Evolutionary conservation across 2,329 filamentous ascomycete genomes (phyloP).

Genomic region (Ophiostoma ips): DNA sequence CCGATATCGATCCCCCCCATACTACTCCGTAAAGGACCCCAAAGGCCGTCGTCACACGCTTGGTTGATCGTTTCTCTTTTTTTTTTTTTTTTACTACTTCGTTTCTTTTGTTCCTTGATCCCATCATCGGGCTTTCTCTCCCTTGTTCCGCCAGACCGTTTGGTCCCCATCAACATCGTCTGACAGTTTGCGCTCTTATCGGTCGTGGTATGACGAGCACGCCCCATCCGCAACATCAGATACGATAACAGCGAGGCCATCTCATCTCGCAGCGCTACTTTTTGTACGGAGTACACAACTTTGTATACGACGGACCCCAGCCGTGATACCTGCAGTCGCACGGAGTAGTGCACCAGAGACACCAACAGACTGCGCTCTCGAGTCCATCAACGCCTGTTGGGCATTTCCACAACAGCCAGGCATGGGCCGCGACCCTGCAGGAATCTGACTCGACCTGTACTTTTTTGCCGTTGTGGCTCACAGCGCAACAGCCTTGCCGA

Average conservation of each 20-base stretch:
- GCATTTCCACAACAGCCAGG: neutral
- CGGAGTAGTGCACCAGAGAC: neutral
- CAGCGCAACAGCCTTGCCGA: too few relatives aligned
- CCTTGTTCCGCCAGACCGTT: too few relatives aligned
- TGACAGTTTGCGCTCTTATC: too few relatives aligned
- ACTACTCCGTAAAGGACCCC: constrained; percentile 1
- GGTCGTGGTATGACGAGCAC: too few relatives aligned
- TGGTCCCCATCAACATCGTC: too few relatives aligned
- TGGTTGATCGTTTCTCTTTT: neutral
- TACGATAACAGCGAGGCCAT: neutral
- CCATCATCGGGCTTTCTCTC: neutral
- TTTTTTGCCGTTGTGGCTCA: too few relatives aligned
- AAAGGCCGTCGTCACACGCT: neutral
- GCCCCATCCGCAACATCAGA: neutral
- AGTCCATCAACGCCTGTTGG: too few relatives aligned
- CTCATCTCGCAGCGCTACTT: neutral
- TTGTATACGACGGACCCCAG: neutral
- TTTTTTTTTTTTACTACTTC: neutral
- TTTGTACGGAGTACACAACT: too few relatives aligned
- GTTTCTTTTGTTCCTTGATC: neutral
- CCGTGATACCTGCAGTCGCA: neutral
- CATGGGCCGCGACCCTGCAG: neutral
- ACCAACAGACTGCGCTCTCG: too few relatives aligned
- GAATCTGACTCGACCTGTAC: neutral
- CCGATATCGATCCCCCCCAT: constrained; percentile 3